Base-by-base conservation (phyloP, 805 yeast species). In the Candida mattraensis region DNA sequence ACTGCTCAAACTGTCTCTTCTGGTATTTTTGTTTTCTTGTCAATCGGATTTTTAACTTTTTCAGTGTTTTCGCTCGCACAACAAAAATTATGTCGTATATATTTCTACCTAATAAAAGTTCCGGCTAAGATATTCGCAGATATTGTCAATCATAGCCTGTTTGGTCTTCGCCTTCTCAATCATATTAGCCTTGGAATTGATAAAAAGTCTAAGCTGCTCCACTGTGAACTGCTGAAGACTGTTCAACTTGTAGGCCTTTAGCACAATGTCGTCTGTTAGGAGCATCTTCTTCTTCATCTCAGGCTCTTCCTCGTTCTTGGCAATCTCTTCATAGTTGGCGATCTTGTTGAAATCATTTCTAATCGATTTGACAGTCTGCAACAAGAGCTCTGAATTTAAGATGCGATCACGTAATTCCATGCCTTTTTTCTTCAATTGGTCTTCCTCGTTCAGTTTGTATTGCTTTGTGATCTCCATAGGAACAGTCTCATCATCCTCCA, bases 71-170 rank as follows among this genome's bases (percentile, higher is more conserved):
- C 17, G 15, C 17, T 28, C 17, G 29, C 16, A 13, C 17, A n/a
- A n/a, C n/a, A 33, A 21, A 9, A 30, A 32, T 18, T 23, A 16
- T 12, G 11, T 3, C n/a, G 20, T 5, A 5, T n/a, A 15, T 21
- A 23, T 10, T 31, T 23, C 12, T 24, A 16, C n/a, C n/a, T 11
- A 33, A 11, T 12, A 29, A 11, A 44, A 27, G 17, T 35, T 40
- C 21, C 44, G 36, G 14, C 22, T 35, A 40, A 49, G 28, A 34
- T 48, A 58, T 7, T 53, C 59, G 1, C 24, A 35, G 15, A 75
- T 71, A 40, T 66, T 70, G 7, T 59, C 64, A 12, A 74, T 58
- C 53, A 72, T 51, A 20, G 64, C 78, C 11, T 47, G 60, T 47
- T 73, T 75, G 30, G 58, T 66, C 2, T 60, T 47, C 0, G 67